A percentile compares a stretch with the other conserved stretches of the same genome.
These are phyloP conservation scores for Elsinoe batatas DNA, from an alignment of 2,329 filamentous ascomycete species.

Conservation along the genomic window DNA sequence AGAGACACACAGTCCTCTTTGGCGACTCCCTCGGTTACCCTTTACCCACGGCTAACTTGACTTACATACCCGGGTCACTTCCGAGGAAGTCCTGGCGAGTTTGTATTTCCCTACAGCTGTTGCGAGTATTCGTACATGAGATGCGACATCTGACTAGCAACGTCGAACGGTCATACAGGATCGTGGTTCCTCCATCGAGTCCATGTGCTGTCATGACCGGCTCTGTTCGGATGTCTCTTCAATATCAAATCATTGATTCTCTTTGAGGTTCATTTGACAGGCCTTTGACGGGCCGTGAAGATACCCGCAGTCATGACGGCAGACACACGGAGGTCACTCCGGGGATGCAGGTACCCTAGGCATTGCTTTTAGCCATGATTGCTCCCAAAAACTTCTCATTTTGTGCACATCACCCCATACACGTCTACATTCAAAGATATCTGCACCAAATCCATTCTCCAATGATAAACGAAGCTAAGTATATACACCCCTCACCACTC, in stretches of 20 bases:
- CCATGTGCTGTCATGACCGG: background rate
- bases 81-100: background rate
- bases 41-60: background rate
- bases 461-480: conserved; percentile 4
- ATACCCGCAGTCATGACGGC: no score
- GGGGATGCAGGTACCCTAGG: no score
- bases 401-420: no score
- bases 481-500: background rate
- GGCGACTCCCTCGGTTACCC: background rate
- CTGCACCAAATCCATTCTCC: background rate
- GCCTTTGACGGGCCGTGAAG: no score
- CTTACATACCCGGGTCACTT: background rate
- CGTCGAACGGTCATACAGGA: background rate
- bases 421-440: background rate
- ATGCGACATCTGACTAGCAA: background rate
- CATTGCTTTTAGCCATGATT: no score
- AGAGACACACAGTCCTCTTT: no score
- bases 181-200: background rate
- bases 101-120: background rate
- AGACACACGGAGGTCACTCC: no score
- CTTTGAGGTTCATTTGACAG: no score
- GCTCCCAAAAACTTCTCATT: no score
- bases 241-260: background rate
- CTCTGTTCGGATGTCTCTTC: background rate
- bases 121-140: background rate